Evolutionary conservation across 129 eudicot species (phyloP), one percentile per base, ranked within the genome.

Genomic region (Tanacetum coccineum): DNA sequence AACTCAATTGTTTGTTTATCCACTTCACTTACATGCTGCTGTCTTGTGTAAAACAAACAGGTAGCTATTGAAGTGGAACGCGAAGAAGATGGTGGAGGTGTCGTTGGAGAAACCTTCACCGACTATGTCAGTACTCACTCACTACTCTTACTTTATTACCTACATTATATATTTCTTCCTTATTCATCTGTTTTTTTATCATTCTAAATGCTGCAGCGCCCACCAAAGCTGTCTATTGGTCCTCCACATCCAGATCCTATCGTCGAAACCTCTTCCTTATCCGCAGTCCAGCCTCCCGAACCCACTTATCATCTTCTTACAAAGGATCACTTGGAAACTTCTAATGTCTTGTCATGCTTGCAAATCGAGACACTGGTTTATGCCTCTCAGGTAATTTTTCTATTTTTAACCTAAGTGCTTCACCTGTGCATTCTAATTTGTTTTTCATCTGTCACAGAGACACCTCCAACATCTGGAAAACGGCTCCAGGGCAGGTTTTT

Each of bases 211-310:
- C 25, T 78, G 77, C 97, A 94, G 99, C 86, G 97, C 17, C 99
- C 99, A 75, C 81, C 88, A 61, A 94, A 94, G 73, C 36, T 94
- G 28, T 82, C 99, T 55, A 81, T 94, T 67, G 99, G 99, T 67
- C 85, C 97, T 75, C 95, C 94, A 7, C 99, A 94, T 75, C 97
- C 97, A 22, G 99, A 94, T 81, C 97, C 97, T 48, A 69, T 94
- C 53, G 99, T 94, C 71, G 99, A 94, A 89, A 94, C 99, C 39
- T 85, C 97, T 9, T 94, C 88, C 50, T 87, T 94, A 76, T 94
- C 99, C 58, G 99, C 99, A 26, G 94, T 89, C 64, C 99, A 94
- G 78, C 99, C 99, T 28, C 99, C 99, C 49, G 97, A 94, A 78
- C 99, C 99, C 39, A 89, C 95, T 56, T 94, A 94, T 74, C 81